Evolutionary conservation across 306 rosid genomes (phyloP), one percentile per base, ranked within the genome.

Genomic region (Cyamopsis tetragonoloba): DNA sequence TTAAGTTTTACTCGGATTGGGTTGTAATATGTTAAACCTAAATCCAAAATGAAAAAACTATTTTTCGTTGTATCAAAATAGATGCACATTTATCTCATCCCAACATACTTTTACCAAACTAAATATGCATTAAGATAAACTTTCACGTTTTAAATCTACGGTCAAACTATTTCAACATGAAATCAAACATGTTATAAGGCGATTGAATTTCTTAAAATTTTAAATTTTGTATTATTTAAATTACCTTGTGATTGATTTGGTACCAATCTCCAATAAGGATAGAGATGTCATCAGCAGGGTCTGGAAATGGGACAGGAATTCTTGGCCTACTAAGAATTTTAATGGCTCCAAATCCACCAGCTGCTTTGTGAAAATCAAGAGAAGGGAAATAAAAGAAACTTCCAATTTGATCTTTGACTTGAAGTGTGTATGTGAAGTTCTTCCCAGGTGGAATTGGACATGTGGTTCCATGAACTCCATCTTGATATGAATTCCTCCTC

Each of bases 241-340:
- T 28, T 81, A 89, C 96, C 85, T 63, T 71, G 78, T 93, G 90
- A 80, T 84, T 54, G 30, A 65, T 46, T 1, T 67, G 71, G 87
- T 87, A 89, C 96, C 96, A 92, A 80, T 93, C 98, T 30, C 97
- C 98, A n/a, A 93, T 82, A 0, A 93, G 95, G 39, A 93, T 10
- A 7, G 85, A 7, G 83, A 41, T 83, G 71, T 93, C 98, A 11
- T 59, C 89, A 22, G 87, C 82, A 0, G 98, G 98, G 0, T 81
- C 91, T 2, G 97, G 92, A 67, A 93, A 93, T 19, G 98, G 98
- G 58, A 93, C 98, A 0, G 97, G 98, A 59, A 93, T 89, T 18
- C 68, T 77, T 6, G 98, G 97, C 57, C 98, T 77, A 78, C 97
- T 93, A 15, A 88, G 96, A 66, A 90, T 72, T 78, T 81, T 92